Conservation (phyloP, 2,329 filamentous ascomycete genomes). For the Coniella vitis region DNA sequence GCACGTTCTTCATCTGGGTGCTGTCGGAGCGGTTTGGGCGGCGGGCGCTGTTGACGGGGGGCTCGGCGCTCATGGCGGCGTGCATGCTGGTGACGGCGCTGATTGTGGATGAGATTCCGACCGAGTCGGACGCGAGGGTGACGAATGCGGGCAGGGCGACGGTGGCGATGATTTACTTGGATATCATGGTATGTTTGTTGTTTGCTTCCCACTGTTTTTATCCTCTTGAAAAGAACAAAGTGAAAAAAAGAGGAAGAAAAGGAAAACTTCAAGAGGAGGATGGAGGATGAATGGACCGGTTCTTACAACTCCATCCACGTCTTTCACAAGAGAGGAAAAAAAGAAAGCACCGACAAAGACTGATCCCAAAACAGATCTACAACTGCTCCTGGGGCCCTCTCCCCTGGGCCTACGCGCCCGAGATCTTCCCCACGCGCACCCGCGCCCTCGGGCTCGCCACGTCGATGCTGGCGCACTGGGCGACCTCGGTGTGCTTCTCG, state of each 20-base stretch:
- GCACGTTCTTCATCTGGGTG: constrained; percentile 6
- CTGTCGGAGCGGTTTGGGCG: constrained; percentile 6
- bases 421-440: constrained; percentile 17
- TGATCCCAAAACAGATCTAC: too few species aligned
- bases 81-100: constrained; percentile 7
- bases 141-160: constrained; percentile 6
- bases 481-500: constrained; percentile 22
- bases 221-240: too few species aligned
- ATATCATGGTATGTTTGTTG: constrained; percentile 1
- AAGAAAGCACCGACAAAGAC: too few species aligned
- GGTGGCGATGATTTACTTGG: constrained; percentile 12
- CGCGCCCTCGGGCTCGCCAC: constrained; percentile 37
- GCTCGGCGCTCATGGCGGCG: not conserved
- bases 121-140: not conserved
- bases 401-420: constrained; percentile 14
- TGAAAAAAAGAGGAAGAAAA: too few species aligned
- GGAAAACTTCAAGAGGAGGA: too few species aligned
- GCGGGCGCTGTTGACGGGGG: not conserved
- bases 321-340: too few species aligned
- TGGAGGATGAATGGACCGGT: too few species aligned
- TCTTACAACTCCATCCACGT: too few species aligned
- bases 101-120: constrained; percentile 4
- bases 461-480: constrained; percentile 8
- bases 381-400: constrained; percentile 15
- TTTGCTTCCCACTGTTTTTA: not conserved